Percentiles rank a stretch among this genome's conserved stretches.
These are phyloP conservation scores for Trebouxia sp. DNA, from an alignment of 139 green algal genomes.

Conservation along the genomic window DNA sequence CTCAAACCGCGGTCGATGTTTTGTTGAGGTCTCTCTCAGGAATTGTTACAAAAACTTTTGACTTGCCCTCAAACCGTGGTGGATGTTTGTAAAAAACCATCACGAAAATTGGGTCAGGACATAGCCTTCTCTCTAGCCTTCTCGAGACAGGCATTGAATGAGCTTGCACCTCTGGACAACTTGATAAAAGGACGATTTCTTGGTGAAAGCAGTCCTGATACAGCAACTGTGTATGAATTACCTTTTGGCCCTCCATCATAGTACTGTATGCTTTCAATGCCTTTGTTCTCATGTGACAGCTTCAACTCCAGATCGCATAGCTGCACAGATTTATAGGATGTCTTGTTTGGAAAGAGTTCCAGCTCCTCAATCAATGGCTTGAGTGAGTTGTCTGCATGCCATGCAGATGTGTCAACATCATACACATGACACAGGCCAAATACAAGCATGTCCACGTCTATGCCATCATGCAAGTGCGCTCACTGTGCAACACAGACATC, in stretches of 20 bases:
- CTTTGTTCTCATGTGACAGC: constrained; percentile 48
- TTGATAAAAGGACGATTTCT: neutral
- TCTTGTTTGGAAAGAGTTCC: constrained; percentile 19
- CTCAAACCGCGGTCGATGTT: no score
- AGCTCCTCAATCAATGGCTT: constrained; percentile 25
- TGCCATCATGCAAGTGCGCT: no score
- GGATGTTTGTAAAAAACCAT: no score
- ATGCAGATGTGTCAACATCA: neutral
- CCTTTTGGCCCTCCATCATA: constrained; percentile 19
- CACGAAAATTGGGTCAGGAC: no score
- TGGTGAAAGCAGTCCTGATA: neutral
- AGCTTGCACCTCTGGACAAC: neutral
- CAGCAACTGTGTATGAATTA: neutral
- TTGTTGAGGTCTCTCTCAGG: no score
- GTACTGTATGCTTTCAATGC: constrained; percentile 33
- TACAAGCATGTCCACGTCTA: no score
- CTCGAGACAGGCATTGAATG: no score
- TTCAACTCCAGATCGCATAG: constrained; percentile 42
- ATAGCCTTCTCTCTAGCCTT: no score
- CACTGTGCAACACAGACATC: neutral
- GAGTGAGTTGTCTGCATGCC: constrained; percentile 5
- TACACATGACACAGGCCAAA: no score
- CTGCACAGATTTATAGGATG: constrained; percentile 29
- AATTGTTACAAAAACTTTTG: no score
- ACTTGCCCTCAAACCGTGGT: no score